Evolutionary conservation across 164 flowering plant genomes (phyloP).

Genomic region (Houttuynia cordata): DNA sequence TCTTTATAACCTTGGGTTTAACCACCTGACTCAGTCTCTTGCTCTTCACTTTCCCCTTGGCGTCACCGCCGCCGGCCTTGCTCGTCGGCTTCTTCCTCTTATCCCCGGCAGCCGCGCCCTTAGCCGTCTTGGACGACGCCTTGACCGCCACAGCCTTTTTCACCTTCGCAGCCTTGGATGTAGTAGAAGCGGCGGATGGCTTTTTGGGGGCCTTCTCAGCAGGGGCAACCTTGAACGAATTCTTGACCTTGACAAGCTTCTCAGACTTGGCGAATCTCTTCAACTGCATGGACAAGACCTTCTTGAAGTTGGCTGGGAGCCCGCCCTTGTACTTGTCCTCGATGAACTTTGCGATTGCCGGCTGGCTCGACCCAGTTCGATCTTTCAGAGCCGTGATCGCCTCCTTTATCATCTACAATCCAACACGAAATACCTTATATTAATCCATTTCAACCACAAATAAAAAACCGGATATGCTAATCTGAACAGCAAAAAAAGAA

Average conservation of each 20-base stretch:
- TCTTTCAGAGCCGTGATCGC: conserved; percentile 38
- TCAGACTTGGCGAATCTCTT: conserved; percentile 28
- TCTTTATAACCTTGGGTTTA: neutral
- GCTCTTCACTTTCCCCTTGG: neutral
- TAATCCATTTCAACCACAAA: neutral
- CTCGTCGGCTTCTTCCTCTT: neutral
- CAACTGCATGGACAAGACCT: conserved; percentile 26
- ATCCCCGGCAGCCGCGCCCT: neutral
- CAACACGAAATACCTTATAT: neutral
- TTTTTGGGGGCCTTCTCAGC: neutral
- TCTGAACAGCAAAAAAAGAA: neutral
- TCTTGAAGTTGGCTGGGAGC: conserved; percentile 35
- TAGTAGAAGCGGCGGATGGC: neutral
- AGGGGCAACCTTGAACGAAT: conserved; percentile 24
- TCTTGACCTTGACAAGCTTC: conserved; percentile 31
- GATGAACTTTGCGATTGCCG: conserved; percentile 36
- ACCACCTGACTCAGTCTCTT: neutral
- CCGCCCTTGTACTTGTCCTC: conserved; percentile 23
- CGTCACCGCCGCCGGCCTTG: neutral
- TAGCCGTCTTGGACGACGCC: neutral
- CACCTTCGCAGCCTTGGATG: neutral
- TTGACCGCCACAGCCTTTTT: neutral
- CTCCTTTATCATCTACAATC: conserved; percentile 37
- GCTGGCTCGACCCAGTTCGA: conserved; percentile 39
- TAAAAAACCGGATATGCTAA: neutral